A percentile compares a stretch with the other conserved stretches of the same genome.
Evolutionary conservation across 2,329 filamentous ascomycete genomes (phyloP).

Genomic region (Calonectria hawksworthii): DNA sequence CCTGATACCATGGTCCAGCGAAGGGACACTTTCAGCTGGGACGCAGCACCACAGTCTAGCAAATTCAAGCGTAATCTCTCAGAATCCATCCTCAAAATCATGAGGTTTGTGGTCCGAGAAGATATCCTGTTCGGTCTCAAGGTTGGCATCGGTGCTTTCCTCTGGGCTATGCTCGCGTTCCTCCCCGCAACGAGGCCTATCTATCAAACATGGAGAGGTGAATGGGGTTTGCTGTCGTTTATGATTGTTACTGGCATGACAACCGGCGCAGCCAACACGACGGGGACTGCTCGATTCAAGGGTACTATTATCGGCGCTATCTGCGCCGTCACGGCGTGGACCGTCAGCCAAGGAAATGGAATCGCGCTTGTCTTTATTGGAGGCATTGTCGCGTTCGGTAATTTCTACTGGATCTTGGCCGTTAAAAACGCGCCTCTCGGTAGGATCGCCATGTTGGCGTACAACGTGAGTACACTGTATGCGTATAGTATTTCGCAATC

Average conservation of each 20-base stretch:
- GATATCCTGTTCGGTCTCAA: slow-evolving; percentile 87
- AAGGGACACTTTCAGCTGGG: slow-evolving; percentile 69
- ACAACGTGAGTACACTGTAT: slow-evolving; percentile 95
- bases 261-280: slow-evolving; percentile 95
- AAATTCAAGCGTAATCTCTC: slow-evolving; percentile 60
- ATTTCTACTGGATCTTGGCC: slow-evolving; percentile 91
- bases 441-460: slow-evolving; percentile 93
- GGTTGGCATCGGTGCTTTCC: slow-evolving; percentile 88
- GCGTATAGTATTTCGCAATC: slow-evolving; percentile 89
- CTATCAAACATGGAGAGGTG: slow-evolving; percentile 91
- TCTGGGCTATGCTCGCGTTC: slow-evolving; percentile 93
- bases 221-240: slow-evolving; percentile 97
- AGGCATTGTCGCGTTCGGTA: slow-evolving; percentile 83
- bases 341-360: slow-evolving; percentile 79
- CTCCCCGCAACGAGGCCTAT: slow-evolving; percentile 81
- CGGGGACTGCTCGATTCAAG: slow-evolving; percentile 86
- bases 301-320: slow-evolving; percentile 87
- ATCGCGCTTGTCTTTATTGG: slow-evolving; percentile 84
- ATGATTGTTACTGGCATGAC: slow-evolving; percentile 99
- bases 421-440: slow-evolving; percentile 90
- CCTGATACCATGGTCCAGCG: slow-evolving; percentile 66
- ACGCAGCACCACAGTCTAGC: slow-evolving; percentile 64
- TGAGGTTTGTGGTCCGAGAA: slow-evolving; percentile 66
- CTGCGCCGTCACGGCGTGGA: slow-evolving; percentile 84
- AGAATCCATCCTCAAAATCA: slow-evolving; percentile 59